Percentiles rank a stretch among this genome's conserved stretches.
Conservation (phyloP, 257 asterid genomes). For the Jasminum sambac region DNA sequence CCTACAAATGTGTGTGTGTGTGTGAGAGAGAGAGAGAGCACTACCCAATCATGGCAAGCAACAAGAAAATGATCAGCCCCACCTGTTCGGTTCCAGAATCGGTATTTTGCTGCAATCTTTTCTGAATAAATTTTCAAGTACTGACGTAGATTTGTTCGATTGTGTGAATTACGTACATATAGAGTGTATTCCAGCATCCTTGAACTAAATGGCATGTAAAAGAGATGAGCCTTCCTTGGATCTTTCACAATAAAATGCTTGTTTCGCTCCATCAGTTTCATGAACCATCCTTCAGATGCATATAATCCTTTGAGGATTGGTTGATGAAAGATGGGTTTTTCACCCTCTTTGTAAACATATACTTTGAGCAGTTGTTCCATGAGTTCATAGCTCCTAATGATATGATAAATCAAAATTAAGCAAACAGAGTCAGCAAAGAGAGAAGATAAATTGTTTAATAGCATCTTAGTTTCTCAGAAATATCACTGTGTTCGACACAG, state of each 20-base stretch:
- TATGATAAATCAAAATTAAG: conserved; percentile 6
- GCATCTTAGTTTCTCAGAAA: background rate
- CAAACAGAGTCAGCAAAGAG: background rate
- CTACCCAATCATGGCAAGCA: conserved; percentile 98
- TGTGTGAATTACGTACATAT: conserved; percentile 74
- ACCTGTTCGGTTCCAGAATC: conserved; percentile 87
- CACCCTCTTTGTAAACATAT: conserved; percentile 78
- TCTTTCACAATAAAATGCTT: conserved; percentile 67
- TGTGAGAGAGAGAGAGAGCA: conserved; percentile 2
- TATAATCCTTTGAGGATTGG: conserved; percentile 76
- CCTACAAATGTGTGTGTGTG: background rate
- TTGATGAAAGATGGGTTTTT: conserved; percentile 83
- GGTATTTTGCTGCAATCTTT: conserved; percentile 72
- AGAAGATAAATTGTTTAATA: background rate
- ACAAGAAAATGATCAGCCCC: conserved; percentile 95
- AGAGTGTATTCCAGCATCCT: conserved; percentile 61
- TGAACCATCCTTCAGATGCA: conserved; percentile 97
- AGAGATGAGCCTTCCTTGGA: conserved; percentile 79
- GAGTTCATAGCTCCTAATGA: conserved; percentile 79
- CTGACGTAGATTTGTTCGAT: conserved; percentile 67
- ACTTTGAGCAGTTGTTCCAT: conserved; percentile 74
- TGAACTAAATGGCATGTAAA: conserved; percentile 90
- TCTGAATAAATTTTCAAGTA: conserved; percentile 74
- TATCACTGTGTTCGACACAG: background rate
- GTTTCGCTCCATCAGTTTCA: conserved; percentile 88